Percentiles rank a stretch among this genome's conserved stretches.
phyloP scores from a whole-genome alignment of 345 rosid genomes.

The Eucalyptus leucophloia region DNA sequence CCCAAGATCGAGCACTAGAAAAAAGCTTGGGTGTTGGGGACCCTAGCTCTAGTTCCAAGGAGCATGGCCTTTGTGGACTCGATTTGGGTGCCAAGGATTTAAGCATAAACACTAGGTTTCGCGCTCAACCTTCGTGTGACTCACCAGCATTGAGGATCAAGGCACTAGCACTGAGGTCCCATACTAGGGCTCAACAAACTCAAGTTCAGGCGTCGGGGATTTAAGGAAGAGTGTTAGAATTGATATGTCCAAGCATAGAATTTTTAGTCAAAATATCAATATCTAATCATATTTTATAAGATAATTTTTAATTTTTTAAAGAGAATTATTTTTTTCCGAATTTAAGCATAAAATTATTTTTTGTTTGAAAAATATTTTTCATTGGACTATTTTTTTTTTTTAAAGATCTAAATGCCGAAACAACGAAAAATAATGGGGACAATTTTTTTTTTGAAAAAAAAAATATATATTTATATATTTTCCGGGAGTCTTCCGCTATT shows the following conservation, averaged over 20 bases:
- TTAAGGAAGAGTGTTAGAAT: background rate
- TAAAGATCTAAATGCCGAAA: background rate
- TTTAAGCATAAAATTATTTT: background rate
- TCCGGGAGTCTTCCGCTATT: accelerated
- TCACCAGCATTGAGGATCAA: accelerated
- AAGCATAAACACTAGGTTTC: background rate
- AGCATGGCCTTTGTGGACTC: background rate
- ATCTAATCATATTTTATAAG: too few relatives aligned
- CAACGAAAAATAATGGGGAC: background rate
- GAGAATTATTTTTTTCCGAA: too few relatives aligned
- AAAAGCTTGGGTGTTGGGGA: background rate
- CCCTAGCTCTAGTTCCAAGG: background rate
- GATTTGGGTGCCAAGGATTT: background rate
- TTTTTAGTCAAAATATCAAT: too few relatives aligned
- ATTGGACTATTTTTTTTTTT: too few relatives aligned
- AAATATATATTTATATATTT: too few relatives aligned
- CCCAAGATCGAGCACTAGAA: background rate
- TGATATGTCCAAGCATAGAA: background rate
- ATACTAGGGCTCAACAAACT: background rate
- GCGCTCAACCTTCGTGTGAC: background rate
- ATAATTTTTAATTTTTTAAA: too few relatives aligned
- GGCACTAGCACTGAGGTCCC: background rate
- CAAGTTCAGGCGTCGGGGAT: accelerated
- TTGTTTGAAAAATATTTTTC: background rate
- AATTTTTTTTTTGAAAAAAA: too few relatives aligned